These are phyloP conservation scores for Sclerotinia spermophila DNA, from an alignment of 2,329 filamentous ascomycete species.

Conservation along the genomic window DNA sequence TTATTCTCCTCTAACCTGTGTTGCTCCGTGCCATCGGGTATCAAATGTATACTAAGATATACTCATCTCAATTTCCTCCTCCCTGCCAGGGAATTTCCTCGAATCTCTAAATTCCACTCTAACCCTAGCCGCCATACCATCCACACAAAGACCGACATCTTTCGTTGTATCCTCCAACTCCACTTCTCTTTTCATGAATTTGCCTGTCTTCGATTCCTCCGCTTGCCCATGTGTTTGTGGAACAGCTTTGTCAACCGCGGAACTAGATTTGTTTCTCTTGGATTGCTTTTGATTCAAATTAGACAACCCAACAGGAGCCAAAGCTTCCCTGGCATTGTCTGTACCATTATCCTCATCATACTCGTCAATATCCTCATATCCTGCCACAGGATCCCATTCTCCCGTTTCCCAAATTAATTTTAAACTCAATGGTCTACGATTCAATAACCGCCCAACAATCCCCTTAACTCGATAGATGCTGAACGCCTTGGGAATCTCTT, in stretches of 20 bases:
- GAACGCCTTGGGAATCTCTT: slow-evolving; percentile 66
- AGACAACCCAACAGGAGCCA: slow-evolving; percentile 14
- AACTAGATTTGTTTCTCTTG: not conserved
- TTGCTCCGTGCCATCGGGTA: not conserved
- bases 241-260: not conserved
- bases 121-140: slow-evolving; percentile 66
- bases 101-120: slow-evolving; percentile 54
- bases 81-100: not conserved
- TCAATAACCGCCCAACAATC: slow-evolving; percentile 69
- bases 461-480: slow-evolving; percentile 81
- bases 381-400: slow-evolving; percentile 77
- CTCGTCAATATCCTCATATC: slow-evolving; percentile 56
- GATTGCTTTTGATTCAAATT: slow-evolving; percentile 30
- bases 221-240: not conserved
- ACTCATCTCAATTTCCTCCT: slow-evolving; percentile 11
- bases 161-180: slow-evolving; percentile 76
- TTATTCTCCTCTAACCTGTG: not conserved
- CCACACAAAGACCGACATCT: slow-evolving; percentile 78
- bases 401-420: slow-evolving; percentile 83
- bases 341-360: slow-evolving; percentile 50
- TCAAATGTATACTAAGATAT: slow-evolving; percentile 7
- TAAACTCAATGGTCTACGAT: slow-evolving; percentile 58
- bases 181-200: slow-evolving; percentile 74
- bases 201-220: slow-evolving; percentile 38
- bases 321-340: slow-evolving; percentile 27